These are phyloP conservation scores for Pogostemon cablin DNA, from an alignment of 257 asterid genomes.

Conservation along the genomic window DNA sequence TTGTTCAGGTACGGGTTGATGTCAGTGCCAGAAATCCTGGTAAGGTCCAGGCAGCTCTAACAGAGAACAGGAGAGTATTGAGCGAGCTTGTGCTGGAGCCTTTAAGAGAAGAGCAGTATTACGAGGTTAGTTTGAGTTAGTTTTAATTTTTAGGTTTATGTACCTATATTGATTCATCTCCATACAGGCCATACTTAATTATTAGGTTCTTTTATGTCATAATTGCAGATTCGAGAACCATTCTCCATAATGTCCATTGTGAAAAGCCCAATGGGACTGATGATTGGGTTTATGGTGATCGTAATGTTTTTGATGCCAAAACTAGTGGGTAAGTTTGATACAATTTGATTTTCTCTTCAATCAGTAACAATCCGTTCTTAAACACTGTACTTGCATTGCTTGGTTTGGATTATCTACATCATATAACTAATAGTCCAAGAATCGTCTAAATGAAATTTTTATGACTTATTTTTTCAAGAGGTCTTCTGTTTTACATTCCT, in stretches of 20 bases:
- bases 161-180: neutral
- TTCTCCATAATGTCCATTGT: conserved; percentile 68
- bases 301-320: conserved; percentile 97
- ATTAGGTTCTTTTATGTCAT: conserved; percentile 23
- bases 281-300: conserved; percentile 93
- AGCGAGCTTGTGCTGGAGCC: conserved; percentile 92
- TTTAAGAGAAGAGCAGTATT: conserved; percentile 85
- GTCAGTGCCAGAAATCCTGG: conserved; percentile 98
- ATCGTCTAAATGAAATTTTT: neutral
- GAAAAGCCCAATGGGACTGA: conserved; percentile 98
- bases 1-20: conserved; percentile 80
- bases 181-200: neutral
- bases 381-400: conserved; percentile 1
- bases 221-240: conserved; percentile 84
- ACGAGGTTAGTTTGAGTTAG: conserved; percentile 55
- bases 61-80: conserved; percentile 86
- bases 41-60: conserved; percentile 94
- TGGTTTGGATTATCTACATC: neutral
- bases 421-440: neutral
- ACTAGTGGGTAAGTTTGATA: conserved; percentile 78
- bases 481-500: neutral
- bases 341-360: conserved; percentile 3
- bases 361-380: conserved; percentile 14
- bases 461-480: neutral
- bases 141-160: conserved; percentile 10